A percentile compares a stretch with the other conserved stretches of the same genome.
Conservation (phyloP, 352 stramenopile genomes). For the Saprolegnia diclina region DNA sequence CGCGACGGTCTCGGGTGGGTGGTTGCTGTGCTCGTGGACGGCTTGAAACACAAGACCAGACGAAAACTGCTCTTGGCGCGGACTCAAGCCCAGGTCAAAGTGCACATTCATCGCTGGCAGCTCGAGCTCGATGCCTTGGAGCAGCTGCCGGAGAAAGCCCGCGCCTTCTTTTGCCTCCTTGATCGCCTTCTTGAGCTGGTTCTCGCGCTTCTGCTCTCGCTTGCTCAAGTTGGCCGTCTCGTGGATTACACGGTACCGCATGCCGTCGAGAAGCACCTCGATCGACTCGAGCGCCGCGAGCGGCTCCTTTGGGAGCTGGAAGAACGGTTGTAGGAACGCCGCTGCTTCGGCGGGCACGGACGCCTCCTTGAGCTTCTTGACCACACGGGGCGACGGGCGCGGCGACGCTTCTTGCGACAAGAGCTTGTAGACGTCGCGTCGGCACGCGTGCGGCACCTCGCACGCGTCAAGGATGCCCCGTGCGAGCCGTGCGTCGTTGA, state of each 20-base stretch:
- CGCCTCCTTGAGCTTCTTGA: slow-evolving; percentile 62
- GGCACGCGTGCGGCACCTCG: slow-evolving; percentile 41
- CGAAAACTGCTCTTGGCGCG: slow-evolving; percentile 64
- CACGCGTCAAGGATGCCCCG: slow-evolving; percentile 66
- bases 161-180: slow-evolving; percentile 71
- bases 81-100: slow-evolving; percentile 71
- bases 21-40: slow-evolving; percentile 42
- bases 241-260: slow-evolving; percentile 8
- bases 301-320: slow-evolving; percentile 61
- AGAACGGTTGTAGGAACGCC: slow-evolving; percentile 67
- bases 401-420: slow-evolving; percentile 70
- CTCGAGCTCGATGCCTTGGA: slow-evolving; percentile 60
- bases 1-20: slow-evolving; percentile 62
- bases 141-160: slow-evolving; percentile 48
- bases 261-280: slow-evolving; percentile 42
- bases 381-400: slow-evolving; percentile 67
- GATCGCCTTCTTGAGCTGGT: slow-evolving; percentile 50
- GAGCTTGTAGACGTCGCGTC: slow-evolving; percentile 66
- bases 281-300: slow-evolving; percentile 55
- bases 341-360: slow-evolving; percentile 41
- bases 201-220: slow-evolving; percentile 51
- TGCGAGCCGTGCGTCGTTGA: slow-evolving; percentile 74
- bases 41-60: slow-evolving; percentile 83
- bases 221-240: slow-evolving; percentile 28
- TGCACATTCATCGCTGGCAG: slow-evolving; percentile 42